Percentiles rank a stretch among this genome's conserved stretches.
These are phyloP conservation scores for Inonotus hispidus DNA, from an alignment of 1,284 basidiomycete species.

Conservation along the genomic window DNA sequence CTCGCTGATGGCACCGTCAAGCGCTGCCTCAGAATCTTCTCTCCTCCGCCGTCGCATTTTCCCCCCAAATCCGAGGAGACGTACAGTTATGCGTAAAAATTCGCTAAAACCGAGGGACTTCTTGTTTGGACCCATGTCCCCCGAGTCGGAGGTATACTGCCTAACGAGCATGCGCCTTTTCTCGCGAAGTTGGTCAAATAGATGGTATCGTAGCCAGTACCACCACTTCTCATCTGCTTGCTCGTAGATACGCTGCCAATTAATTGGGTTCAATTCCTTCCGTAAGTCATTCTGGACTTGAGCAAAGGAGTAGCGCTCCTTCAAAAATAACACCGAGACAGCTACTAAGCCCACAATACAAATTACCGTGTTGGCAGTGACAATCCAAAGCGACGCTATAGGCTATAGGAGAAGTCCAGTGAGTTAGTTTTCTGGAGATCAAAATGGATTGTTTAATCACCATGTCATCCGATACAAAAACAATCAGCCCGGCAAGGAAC, in stretches of 20 bases:
- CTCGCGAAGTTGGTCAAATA: slow-evolving; percentile 11
- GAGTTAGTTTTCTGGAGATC: background rate
- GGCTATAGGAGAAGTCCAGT: background rate
- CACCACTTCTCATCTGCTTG: background rate
- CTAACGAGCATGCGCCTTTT: background rate
- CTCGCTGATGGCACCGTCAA: background rate
- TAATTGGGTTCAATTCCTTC: background rate
- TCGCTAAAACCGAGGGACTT: background rate
- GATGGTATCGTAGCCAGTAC: slow-evolving; percentile 8
- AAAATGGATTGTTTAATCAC: background rate
- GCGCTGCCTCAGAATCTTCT: slow-evolving; percentile 4
- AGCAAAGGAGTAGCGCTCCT: slow-evolving; percentile 10
- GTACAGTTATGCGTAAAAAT: background rate
- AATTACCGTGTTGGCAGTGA: slow-evolving; percentile 13
- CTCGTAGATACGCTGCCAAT: background rate
- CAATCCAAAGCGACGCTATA: slow-evolving; percentile 2
- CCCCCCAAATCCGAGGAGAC: background rate
- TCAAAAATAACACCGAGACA: slow-evolving; percentile 12
- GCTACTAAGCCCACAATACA: slow-evolving; percentile 10
- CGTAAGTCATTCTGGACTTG: slow-evolving; percentile 3
- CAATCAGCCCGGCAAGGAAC: slow-evolving; percentile 11
- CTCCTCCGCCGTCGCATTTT: background rate
- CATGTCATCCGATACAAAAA: slow-evolving; percentile 9
- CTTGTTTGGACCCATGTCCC: background rate
- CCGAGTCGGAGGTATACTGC: background rate